These are phyloP conservation scores for Cordyceps cicadae DNA, from an alignment of 2,329 filamentous ascomycete species.

Conservation along the genomic window DNA sequence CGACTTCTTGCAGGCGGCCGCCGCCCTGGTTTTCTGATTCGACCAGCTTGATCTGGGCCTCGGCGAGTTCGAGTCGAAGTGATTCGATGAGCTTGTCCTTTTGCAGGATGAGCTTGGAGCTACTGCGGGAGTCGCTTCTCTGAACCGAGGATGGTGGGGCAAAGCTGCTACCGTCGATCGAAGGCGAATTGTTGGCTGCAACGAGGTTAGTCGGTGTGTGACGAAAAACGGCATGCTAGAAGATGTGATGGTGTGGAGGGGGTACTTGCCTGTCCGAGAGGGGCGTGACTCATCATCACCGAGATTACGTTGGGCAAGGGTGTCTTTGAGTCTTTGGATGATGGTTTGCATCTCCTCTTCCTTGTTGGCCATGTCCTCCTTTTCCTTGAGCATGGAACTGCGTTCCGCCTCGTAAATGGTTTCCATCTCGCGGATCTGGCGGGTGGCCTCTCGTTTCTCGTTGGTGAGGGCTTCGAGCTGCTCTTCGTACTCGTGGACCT, in stretches of 20 bases:
- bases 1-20: constrained; percentile 79
- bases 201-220: neutral
- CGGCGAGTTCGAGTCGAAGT: constrained; percentile 82
- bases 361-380: constrained; percentile 73
- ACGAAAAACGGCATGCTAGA: neutral
- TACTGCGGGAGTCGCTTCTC: constrained; percentile 81
- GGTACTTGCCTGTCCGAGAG: constrained; percentile 9
- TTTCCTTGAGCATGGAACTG: constrained; percentile 79
- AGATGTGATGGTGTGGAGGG: neutral
- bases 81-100: constrained; percentile 97
- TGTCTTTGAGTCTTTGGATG: constrained; percentile 88
- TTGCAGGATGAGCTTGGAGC: constrained; percentile 81
- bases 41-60: constrained; percentile 89
- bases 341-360: constrained; percentile 88
- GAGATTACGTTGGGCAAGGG: constrained; percentile 64
- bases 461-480: constrained; percentile 72
- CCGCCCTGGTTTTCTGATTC: constrained; percentile 91
- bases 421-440: constrained; percentile 85
- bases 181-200: constrained; percentile 52
- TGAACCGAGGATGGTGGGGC: constrained; percentile 77
- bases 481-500: constrained; percentile 76
- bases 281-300: constrained; percentile 37
- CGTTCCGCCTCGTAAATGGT: constrained; percentile 87
- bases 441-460: constrained; percentile 74
- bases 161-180: constrained; percentile 68